A percentile compares a stretch with the other conserved stretches of the same genome.
Evolutionary conservation across 202 grass and related monocot species (phyloP).

Genomic region (Dendrocalamus latiflorus): DNA sequence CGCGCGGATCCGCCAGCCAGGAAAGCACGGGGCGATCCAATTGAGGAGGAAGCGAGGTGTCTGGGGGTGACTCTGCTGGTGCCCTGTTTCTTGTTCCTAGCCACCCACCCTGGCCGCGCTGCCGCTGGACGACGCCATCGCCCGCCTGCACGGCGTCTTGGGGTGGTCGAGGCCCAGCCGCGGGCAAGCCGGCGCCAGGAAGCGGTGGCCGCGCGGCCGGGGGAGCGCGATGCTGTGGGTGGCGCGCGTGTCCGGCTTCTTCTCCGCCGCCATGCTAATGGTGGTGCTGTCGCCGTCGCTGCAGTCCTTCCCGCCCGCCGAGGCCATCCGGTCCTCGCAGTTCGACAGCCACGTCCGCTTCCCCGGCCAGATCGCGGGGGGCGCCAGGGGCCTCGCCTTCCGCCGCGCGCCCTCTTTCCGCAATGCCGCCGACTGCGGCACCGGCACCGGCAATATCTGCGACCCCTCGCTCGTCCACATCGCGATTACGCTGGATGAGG

Average conservation of each 20-base stretch:
- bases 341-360: too few relatives aligned
- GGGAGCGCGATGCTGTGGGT: too few relatives aligned
- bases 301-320: too few relatives aligned
- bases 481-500: slow-evolving; percentile 88
- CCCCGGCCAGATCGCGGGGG: slow-evolving; percentile 62
- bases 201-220: too few relatives aligned
- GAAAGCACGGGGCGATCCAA: slow-evolving; percentile 39
- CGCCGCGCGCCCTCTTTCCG: slow-evolving; percentile 57
- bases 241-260: too few relatives aligned
- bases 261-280: too few relatives aligned
- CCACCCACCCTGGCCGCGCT: slow-evolving; percentile 2
- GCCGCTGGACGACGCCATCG: too few relatives aligned
- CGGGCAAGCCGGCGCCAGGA: too few relatives aligned
- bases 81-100: neutral
- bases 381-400: slow-evolving; percentile 53
- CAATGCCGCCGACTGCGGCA: slow-evolving; percentile 72
- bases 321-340: too few relatives aligned
- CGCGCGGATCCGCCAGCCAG: slow-evolving; percentile 48
- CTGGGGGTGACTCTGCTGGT: neutral
- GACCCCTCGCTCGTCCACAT: slow-evolving; percentile 80
- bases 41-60: slow-evolving; percentile 27
- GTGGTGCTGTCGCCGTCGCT: too few relatives aligned
- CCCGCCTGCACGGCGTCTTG: too few relatives aligned
- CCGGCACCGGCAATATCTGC: slow-evolving; percentile 38
- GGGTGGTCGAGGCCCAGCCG: too few relatives aligned